A percentile compares a stretch with the other conserved stretches of the same genome.
Conservation (phyloP, 2,329 filamentous ascomycete genomes). For the Endothia cerciana region DNA sequence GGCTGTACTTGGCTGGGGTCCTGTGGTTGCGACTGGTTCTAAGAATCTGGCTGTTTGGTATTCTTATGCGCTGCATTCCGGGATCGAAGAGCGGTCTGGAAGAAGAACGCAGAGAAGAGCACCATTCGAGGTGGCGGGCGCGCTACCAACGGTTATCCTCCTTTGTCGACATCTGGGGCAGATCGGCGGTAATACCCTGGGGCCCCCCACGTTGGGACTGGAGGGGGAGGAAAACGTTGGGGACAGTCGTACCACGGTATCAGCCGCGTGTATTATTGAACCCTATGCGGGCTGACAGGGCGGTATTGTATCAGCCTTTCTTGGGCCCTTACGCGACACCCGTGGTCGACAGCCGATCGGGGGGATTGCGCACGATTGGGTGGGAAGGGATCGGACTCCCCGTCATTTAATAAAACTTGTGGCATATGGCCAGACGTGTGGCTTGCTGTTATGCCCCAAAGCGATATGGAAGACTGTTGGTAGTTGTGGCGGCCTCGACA, state of each 20-base stretch:
- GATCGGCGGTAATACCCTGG: not conserved
- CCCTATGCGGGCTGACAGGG: not conserved
- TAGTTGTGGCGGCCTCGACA: too few species aligned
- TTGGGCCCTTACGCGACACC: not conserved
- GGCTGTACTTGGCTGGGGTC: not conserved
- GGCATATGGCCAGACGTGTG: too few species aligned
- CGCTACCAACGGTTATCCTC: not conserved
- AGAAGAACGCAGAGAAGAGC: not conserved
- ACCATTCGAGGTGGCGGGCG: not conserved
- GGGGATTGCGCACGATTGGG: too few species aligned
- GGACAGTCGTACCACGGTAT: not conserved
- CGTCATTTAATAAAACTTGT: too few species aligned
- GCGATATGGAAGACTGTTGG: too few species aligned
- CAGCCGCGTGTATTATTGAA: constrained; percentile 3
- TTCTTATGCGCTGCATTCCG: not conserved
- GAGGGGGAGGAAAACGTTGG: not conserved
- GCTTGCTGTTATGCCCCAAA: too few species aligned
- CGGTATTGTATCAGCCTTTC: constrained; percentile 4
- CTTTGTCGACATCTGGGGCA: not conserved
- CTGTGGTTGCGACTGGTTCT: not conserved
- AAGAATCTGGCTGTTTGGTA: not conserved
- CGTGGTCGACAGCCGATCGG: not conserved
- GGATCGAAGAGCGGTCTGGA: not conserved
- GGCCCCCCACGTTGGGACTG: not conserved
- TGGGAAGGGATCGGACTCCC: too few species aligned